Evolutionary conservation across 1,284 basidiomycete genomes (phyloP), one percentile per base, ranked within the genome.

Genomic region (Chalciporus sp.): DNA sequence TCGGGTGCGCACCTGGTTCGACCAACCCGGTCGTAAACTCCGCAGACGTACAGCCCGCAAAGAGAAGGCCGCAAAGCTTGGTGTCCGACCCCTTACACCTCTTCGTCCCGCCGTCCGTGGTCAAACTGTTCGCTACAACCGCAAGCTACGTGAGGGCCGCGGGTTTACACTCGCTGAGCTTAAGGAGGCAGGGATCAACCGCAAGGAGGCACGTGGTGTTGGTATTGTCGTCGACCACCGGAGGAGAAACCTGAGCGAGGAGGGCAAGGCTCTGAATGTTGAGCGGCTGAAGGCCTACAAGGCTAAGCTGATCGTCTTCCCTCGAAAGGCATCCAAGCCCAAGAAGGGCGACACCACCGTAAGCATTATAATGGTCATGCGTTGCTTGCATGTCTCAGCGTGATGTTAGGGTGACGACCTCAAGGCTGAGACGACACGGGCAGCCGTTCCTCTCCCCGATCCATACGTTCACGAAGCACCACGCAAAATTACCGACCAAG

Each of bases 1-100:
- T 72, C 88, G 88, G 66, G 94, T 97, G 70, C 90, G 90, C 77
- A 96, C 92, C 72, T 95, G 95, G 96, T 99, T 99, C 76, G 93
- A 99, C 84, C 97, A 99, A 80, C 94, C 96, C 61, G 97, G 95
- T 57, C 92, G 92, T 76, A 99, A 99, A 82, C 92, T 96, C 77
- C 90, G 94, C 74, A 86, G 97, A 75, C 92, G 97, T 74, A 88
- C 83, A 60, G 94, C 95, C 49, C 93, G 97, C 76, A 88, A 93
- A 77, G 81, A 84, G 70, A 98, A 98, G 83, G 94, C 95, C 58
- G 86, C 95, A 53, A 77, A 85, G 60, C 90, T 97, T 59, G 96
- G 97, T 68, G 93, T 95, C 63, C 92, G 94, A 68, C 96, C 96
- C 58, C 84, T 95, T 63, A 83, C 88, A 63, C 88, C 90, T 70